Evolutionary conservation across 225 moss, liverwort and hornwort genomes (phyloP).

Genomic region (Pseudisothecium myosuroides): DNA sequence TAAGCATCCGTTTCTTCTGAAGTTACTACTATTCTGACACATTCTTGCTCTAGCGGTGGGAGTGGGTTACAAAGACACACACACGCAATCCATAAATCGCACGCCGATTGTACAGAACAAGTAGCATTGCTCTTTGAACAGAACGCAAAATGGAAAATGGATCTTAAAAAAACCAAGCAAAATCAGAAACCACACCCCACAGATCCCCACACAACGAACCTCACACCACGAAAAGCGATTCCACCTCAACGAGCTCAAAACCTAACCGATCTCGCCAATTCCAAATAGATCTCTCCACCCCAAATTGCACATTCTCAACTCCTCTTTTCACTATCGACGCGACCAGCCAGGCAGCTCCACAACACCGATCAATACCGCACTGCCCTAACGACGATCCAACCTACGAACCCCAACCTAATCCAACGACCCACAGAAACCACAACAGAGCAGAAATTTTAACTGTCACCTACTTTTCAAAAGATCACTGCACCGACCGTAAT

Average conservation of each 20-base stretch:
- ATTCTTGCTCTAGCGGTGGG: neutral
- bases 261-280: conserved; percentile 4
- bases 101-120: neutral
- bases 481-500: neutral
- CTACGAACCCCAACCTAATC: neutral
- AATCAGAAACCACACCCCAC: neutral
- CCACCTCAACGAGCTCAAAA: neutral
- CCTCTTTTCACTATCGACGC: neutral
- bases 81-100: neutral
- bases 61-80: neutral
- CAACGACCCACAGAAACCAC: neutral
- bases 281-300: neutral
- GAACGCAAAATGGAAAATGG: neutral
- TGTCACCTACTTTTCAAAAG: neutral
- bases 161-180: neutral
- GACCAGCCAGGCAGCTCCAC: neutral
- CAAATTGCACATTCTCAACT: neutral
- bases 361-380: neutral
- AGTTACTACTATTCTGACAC: neutral
- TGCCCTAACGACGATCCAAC: neutral
- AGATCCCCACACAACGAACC: neutral
- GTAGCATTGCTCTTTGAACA: neutral
- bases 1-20: neutral
- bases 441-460: neutral
- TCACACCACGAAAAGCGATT: neutral